Base-by-base conservation (phyloP, 768 basidiomycete species). In the Tylopilus sp. region DNA sequence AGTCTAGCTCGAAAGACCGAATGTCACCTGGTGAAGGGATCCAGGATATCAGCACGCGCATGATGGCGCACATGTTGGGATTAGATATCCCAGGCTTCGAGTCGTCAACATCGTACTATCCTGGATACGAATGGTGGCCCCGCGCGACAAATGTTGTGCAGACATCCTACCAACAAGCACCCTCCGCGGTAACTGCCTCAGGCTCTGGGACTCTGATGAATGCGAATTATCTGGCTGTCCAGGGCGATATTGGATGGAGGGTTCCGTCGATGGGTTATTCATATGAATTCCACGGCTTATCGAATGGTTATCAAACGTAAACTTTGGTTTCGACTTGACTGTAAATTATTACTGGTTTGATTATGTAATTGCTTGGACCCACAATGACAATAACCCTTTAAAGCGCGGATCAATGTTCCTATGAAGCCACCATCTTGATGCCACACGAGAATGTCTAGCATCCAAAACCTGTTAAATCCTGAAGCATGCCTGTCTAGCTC, bases 41-140 rank as follows among this genome's bases (percentile, higher is more conserved):
- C 25, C 84, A 85, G 59, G 83, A 83, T 54, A 70, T 85, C 50
- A 79, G 78, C 54, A 79, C 78, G 30, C 76, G 81, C 42, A 75
- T 86, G 51, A 85, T 86, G 83, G 84, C 84, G 13, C 81, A 85
- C 58, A 86, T 86, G 83, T 68, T 86, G 21, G 84, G 83, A 15
- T 66, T 85, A 21, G 81, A 85, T 62, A 75, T 85, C 52, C 81
- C 81, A 40, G 83, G 82, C 25, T 73, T 83, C 28, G 68, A 73
- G 17, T 66, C 69, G 7, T 83, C 84, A 51, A 75, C 82, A 36
- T 82, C 83, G 36, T 73, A 68, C 48, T 71, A 68, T 48, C 70
- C 70, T 42, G 83, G 80, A 23, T 83, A 81, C 58, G 82, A 83
- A 60, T 83, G 81, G 83, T 85, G 82, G 81, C 79, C 83, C 20